These are phyloP conservation scores for Ophiostoma sp. DNA, from an alignment of 2,329 filamentous ascomycete genomes.

Conservation along the genomic window DNA sequence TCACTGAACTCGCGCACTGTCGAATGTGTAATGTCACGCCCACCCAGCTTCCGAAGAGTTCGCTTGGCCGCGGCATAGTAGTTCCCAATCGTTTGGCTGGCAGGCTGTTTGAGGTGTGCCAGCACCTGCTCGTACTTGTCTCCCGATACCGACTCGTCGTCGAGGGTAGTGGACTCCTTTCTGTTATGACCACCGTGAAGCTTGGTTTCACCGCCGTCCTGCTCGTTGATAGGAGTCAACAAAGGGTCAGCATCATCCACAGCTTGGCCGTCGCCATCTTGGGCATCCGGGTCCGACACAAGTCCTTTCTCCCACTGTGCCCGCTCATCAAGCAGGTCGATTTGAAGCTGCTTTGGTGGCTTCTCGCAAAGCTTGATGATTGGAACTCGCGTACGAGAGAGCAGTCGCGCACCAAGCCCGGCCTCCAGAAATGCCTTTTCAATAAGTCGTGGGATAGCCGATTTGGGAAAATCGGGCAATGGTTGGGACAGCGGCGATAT, in stretches of 20 bases:
- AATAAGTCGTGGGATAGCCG: constrained; percentile 65
- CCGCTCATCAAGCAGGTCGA: constrained; percentile 59
- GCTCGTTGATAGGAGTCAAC: not conserved
- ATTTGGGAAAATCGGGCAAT: constrained; percentile 50
- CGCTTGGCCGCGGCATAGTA: constrained; percentile 49
- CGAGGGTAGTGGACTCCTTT: constrained; percentile 20
- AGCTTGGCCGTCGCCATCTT: not conserved
- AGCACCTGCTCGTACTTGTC: constrained; percentile 24
- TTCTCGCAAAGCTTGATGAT: constrained; percentile 81
- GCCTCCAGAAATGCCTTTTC: constrained; percentile 68
- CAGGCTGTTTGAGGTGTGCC: constrained; percentile 38
- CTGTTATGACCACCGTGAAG: constrained; percentile 10
- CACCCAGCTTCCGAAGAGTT: constrained; percentile 45
- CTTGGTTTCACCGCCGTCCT: not conserved
- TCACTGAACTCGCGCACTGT: constrained; percentile 41
- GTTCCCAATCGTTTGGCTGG: constrained; percentile 39
- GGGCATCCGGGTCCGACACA: constrained; percentile 36
- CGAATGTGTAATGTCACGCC: constrained; percentile 47
- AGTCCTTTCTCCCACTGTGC: constrained; percentile 64
- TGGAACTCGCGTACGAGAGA: constrained; percentile 74
- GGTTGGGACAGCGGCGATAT: constrained; percentile 58
- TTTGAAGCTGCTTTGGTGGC: constrained; percentile 56
- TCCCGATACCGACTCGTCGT: constrained; percentile 19
- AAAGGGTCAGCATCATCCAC: constrained; percentile 7
- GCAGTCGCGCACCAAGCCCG: constrained; percentile 68